Conservation (phyloP, 805 yeast species). For the Yamadazyma scolyti region DNA sequence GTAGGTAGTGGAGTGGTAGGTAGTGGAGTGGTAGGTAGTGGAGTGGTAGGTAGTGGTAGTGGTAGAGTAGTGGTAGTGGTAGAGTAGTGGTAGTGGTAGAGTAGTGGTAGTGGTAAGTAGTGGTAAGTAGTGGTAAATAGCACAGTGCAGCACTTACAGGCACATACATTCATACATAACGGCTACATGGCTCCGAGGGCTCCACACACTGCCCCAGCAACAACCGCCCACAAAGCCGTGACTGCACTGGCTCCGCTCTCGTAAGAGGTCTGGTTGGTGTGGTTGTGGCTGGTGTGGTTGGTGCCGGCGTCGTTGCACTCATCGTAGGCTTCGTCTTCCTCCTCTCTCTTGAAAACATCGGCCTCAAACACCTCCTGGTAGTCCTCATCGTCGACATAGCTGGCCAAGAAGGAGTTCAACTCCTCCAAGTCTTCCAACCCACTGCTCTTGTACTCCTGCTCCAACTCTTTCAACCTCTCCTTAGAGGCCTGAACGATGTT, state of each 20-base stretch:
- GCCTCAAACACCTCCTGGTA: constrained; percentile 10
- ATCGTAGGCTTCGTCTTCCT: constrained; percentile 2
- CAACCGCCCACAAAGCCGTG: constrained; percentile 1
- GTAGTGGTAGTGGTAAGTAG: too few species aligned
- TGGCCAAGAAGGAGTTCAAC: constrained; percentile 7
- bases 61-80: too few species aligned
- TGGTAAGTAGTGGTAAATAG: too few species aligned
- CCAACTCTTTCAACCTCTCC: constrained; percentile 14
- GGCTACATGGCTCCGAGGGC: too few species aligned
- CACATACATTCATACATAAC: too few species aligned
- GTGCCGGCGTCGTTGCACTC: constrained; percentile 1
- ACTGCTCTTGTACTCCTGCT: constrained; percentile 12
- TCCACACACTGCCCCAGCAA: constrained; percentile 4
- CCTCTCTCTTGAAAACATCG: constrained; percentile 3
- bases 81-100: too few species aligned
- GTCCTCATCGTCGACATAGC: constrained; percentile 4
- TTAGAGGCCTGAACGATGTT: constrained; percentile 39
- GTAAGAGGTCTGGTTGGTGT: constrained; percentile 8
- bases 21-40: too few species aligned
- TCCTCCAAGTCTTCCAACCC: constrained; percentile 11
- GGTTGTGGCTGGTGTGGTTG: constrained; percentile 2
- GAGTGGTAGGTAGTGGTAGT: too few species aligned
- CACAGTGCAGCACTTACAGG: too few species aligned
- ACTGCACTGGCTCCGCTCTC: constrained; percentile 13
- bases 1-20: too few species aligned